A percentile compares a stretch with the other conserved stretches of the same genome.
Evolutionary conservation across 108 stramenopile genomes (phyloP).

Genomic region (Craspedostauros australis): DNA sequence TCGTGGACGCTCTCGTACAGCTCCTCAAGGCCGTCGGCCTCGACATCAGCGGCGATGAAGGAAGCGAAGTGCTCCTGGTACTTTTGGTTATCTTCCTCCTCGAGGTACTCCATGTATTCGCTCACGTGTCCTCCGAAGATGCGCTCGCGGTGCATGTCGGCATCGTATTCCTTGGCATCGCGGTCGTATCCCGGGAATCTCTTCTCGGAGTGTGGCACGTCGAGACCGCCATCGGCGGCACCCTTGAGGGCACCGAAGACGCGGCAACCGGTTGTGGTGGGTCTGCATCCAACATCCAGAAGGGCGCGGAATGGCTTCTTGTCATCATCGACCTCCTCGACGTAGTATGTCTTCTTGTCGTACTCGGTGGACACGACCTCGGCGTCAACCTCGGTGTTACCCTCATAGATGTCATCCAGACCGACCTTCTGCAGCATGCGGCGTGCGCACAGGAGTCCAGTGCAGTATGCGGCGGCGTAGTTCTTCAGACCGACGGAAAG

Average conservation of each 20-base stretch:
- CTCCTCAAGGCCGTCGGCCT: slow-evolving; percentile 86
- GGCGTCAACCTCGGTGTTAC: slow-evolving; percentile 84
- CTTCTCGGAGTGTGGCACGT: slow-evolving; percentile 97
- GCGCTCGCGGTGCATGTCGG: slow-evolving; percentile 93
- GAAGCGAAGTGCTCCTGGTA: slow-evolving; percentile 86
- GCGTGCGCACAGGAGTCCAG: slow-evolving; percentile 94
- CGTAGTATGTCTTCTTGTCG: slow-evolving; percentile 94
- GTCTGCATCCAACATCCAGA: slow-evolving; percentile 93
- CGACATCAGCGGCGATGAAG: slow-evolving; percentile 76
- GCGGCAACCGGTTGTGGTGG: slow-evolving; percentile 95
- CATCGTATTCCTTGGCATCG: slow-evolving; percentile 96
- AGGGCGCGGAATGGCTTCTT: slow-evolving; percentile 95
- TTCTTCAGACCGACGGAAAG: slow-evolving; percentile 96
- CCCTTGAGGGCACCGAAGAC: slow-evolving; percentile 98
- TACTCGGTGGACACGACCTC: slow-evolving; percentile 78
- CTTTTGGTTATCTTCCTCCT: slow-evolving; percentile 96
- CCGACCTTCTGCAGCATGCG: slow-evolving; percentile 96
- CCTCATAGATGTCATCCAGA: slow-evolving; percentile 91
- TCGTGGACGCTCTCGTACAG: slow-evolving; percentile 89
- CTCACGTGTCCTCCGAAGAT: slow-evolving; percentile 97
- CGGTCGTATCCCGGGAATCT: slow-evolving; percentile 99
- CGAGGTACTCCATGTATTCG: slow-evolving; percentile 97
- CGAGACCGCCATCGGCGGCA: slow-evolving; percentile 96
- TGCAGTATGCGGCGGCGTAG: slow-evolving; percentile 99
- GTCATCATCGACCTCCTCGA: slow-evolving; percentile 98